Percentiles rank a stretch among this genome's conserved stretches.
Conservation (phyloP, 108 stramenopile genomes). For the Mediolabrus comicus region DNA sequence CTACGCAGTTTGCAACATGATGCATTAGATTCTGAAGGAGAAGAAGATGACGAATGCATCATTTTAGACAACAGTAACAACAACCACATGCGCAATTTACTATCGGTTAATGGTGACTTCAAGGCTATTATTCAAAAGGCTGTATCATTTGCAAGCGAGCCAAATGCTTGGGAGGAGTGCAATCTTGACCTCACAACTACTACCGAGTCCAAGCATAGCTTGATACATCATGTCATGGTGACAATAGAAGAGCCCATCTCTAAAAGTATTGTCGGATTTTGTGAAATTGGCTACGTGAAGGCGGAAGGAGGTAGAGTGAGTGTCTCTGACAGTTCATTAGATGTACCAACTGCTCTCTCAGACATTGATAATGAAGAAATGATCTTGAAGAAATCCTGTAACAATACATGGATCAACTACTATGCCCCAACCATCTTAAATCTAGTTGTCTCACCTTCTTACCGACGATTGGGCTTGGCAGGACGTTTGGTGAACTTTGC, state of each 20-base stretch:
- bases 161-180: conserved; percentile 61
- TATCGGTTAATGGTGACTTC: conserved; percentile 64
- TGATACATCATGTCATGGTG: conserved; percentile 71
- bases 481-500: conserved; percentile 52
- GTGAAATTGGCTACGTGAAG: conserved; percentile 68
- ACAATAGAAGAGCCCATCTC: conserved; percentile 53
- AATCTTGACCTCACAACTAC: conserved; percentile 63
- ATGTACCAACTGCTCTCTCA: not conserved
- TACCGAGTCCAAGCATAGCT: conserved; percentile 5
- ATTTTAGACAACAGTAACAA: conserved; percentile 3
- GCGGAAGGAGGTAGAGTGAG: not conserved
- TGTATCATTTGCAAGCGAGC: conserved; percentile 41
- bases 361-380: not conserved
- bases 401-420: not conserved
- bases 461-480: conserved; percentile 71
- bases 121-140: conserved; percentile 53
- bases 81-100: conserved; percentile 7
- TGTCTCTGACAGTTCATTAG: not conserved
- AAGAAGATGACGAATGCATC: conserved; percentile 12
- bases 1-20: not conserved
- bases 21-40: too few relatives aligned
- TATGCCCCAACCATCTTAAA: conserved; percentile 65
- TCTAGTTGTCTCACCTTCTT: conserved; percentile 49
- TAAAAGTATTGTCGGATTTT: conserved; percentile 66
- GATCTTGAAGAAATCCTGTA: not conserved